Evolutionary conservation across 257 asterid genomes (phyloP).

Genomic region (Solanum sejunctum): DNA sequence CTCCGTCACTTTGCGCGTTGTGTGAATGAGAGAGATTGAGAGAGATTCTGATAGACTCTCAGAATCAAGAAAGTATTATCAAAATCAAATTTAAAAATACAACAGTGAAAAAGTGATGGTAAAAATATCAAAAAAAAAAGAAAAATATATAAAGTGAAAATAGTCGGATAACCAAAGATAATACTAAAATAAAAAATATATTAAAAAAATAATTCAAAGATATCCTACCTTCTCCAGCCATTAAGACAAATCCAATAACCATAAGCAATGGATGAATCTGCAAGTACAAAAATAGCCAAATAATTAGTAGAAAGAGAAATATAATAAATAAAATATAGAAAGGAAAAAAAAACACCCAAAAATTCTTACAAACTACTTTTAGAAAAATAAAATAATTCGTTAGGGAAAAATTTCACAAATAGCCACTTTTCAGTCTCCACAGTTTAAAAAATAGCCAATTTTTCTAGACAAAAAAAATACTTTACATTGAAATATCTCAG

Average conservation of each 20-base stretch:
- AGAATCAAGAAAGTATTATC: accelerated
- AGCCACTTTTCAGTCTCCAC: neutral
- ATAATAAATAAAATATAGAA: neutral
- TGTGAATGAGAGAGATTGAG: neutral
- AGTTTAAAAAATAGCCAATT: neutral
- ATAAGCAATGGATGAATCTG: slow-evolving; percentile 62
- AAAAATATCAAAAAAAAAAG: neutral
- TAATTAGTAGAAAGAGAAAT: neutral
- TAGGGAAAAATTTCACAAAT: neutral
- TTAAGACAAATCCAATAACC: slow-evolving; percentile 43
- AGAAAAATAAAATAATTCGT: neutral
- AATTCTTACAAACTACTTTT: neutral
- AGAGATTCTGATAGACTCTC: neutral
- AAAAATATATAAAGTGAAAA: neutral
- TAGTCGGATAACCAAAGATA: neutral
- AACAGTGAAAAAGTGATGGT: neutral
- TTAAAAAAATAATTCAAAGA: neutral
- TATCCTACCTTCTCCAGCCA: slow-evolving; percentile 45
- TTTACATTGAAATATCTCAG: too few relatives aligned
- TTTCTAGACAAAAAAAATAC: neutral
- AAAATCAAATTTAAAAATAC: neutral
- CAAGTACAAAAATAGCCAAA: neutral
- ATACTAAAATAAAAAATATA: neutral
- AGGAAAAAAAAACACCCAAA: neutral
- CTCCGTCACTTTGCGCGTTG: too few relatives aligned